Evolutionary conservation across 768 basidiomycete species (phyloP).

Genomic region (Tricholoma matsutake): DNA sequence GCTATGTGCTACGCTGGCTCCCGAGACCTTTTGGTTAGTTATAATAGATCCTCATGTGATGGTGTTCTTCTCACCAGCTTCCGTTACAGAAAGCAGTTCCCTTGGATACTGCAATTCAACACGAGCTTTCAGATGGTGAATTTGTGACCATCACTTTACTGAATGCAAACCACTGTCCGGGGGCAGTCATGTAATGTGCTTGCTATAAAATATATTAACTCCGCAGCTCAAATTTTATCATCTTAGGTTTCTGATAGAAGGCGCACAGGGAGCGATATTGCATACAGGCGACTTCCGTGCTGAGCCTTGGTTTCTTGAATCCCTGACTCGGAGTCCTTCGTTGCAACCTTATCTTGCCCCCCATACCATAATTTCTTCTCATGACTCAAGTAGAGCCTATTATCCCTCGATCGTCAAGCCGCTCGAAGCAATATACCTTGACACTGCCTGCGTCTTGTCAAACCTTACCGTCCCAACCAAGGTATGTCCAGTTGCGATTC

Average conservation of each 20-base stretch:
- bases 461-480: conserved; percentile 55
- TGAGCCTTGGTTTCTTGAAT: conserved; percentile 76
- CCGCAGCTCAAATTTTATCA: not conserved
- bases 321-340: conserved; percentile 63
- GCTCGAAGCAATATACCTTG: conserved; percentile 78
- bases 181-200: conserved; percentile 79
- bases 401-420: conserved; percentile 35
- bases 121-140: conserved; percentile 55
- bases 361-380: conserved; percentile 3
- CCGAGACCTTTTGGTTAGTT: conserved; percentile 65
- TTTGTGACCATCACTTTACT: conserved; percentile 73
- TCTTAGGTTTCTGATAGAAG: conserved; percentile 80
- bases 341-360: conserved; percentile 66
- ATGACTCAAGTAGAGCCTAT: not conserved
- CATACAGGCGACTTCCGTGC: conserved; percentile 95
- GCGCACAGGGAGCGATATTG: conserved; percentile 63
- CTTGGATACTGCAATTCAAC: conserved; percentile 58
- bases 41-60: not conserved
- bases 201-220: not conserved
- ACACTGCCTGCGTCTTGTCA: conserved; percentile 69
- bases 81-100: conserved; percentile 50
- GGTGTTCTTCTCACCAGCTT: not conserved
- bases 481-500: conserved; percentile 29
- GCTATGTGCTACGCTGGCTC: conserved; percentile 46
- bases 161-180: conserved; percentile 95